Base-by-base conservation (phyloP, 768 basidiomycete species). In the Thelephora aurantiotincta region DNA sequence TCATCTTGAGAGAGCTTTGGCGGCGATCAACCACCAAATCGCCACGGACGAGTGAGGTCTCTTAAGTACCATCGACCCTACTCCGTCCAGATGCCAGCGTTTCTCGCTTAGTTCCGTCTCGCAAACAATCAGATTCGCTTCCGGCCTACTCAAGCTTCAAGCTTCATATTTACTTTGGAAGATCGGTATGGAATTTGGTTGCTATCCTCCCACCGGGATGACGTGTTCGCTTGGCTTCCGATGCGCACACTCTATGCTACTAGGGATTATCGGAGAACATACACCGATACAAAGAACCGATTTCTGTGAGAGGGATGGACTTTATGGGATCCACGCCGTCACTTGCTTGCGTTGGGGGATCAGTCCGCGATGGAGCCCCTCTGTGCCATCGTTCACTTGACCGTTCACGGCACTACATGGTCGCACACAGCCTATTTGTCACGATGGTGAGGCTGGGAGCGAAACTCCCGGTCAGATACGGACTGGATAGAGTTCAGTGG, bases 211-310 rank as follows among this genome's bases (percentile, higher is more conserved):
- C 43, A 13, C 18, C 26, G 33, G 54, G 50, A 63, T 16, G 16
- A 11, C 34, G 13, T 20, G 14, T 33, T 19, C 20, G 23, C 19
- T 19, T 43, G 30, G 5, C n/a, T 33, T 34, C 16, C 5, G 18
- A 4, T 36, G 1, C 51, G 69, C 70, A 74, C 54, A 74, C 73
- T 13, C 52, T 60, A 36, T 60, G 61, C 44, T 71, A 72, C 45
- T 71, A 70, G 72, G 60, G 61, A 47, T 61, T 74, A 20, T 70
- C 72, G 18, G 53, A 52, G 33, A 64, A 72, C 51, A 72, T 73
- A 48, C 70, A 70, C 60, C 70, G 71, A 36, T 74, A 70, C 54
- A 58, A 54, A 45, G 60, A 64, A 51, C 53, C 35, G 53, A 53
- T 45, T 46, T 51, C 2, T 55, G 51, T 2, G 52, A 53, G 46